Evolutionary conservation across 768 basidiomycete species (phyloP), one percentile per base, ranked within the genome.

Genomic region (Lepiota brunneoincarnata): DNA sequence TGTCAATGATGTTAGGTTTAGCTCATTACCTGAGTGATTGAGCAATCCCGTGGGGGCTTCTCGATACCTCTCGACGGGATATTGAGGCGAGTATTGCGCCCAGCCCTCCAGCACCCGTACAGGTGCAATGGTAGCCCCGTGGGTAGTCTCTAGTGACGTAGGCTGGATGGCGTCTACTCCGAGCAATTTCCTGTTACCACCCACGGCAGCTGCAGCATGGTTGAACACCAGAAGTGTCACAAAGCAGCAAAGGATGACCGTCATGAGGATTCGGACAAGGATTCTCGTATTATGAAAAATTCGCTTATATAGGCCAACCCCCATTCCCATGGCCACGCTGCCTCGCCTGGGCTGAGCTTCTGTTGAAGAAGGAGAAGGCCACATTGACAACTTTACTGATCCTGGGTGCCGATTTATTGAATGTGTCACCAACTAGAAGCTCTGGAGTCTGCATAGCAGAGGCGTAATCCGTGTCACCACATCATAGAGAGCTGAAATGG

Each of bases 81-180:
- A 77, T 63, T 78, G 86, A 0, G 87, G 87, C 23, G 84, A 76
- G 59, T 86, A 86, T 47, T 80, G 75, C 9, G 76, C 83, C 86
- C 85, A 87, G 14, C 38, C n/a, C 35, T 54, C 45, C 14, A 48
- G 20, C n/a, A 23, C 24, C 21, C 37, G 15, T 17, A 54, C 15
- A n/a, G 46, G 53, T 12, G 39, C 53, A 17, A 54, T 37, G 15
- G 17, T 14, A 31, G 24, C 12, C 3, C 9, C 43, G 6, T 41
- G 17, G 4, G 17, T 24, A 10, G 14, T 39, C 6, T 10, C 31
- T n/a, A n/a, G n/a, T n/a, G n/a, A n/a, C n/a, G 31, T 14, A 18
- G n/a, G 6, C 4, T 5, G 7, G 31, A 9, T 31, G 31, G 31
- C n/a, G 1, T 36, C 31, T 2, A 31, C 6, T 4, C 24, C 45